Evolutionary conservation across 129 eudicot genomes (phyloP), one percentile per base, ranked within the genome.

Genomic region (Erigeron canadensis): DNA sequence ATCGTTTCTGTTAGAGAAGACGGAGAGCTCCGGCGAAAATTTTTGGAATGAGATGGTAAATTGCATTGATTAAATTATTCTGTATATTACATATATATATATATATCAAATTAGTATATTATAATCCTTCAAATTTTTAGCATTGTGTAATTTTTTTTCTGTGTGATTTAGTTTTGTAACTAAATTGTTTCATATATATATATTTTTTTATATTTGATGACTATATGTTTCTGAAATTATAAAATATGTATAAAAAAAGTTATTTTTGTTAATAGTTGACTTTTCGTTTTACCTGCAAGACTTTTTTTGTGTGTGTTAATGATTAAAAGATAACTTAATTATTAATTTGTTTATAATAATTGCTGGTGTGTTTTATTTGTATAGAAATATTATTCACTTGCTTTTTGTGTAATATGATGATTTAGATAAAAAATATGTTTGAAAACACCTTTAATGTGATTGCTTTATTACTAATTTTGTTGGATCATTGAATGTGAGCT

Each of bases 41-140:
- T 56, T 59, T 42, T 75, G 89, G 77, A 75, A 89, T 88, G 94
- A 86, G 82, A 88, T 91, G 96, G 96, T 88, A 74, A 21, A 71
- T 77, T 59, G 37, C 69, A 15, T 6, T 21, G 0, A 22, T 16
- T 47, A 10, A 10, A 10, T 47, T 47, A 0, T 47, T 47, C 3
- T 47, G 53, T 5, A 10, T 10, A 10, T 7, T 47, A 10, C 15
- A 10, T 47, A 47, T 47, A 47, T 10, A 47, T 0, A 54, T 18
- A 54, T 15, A 54, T 54, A 17, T 5, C 17, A 15, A 16, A 5
- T 16, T 54, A 22, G 55, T 67, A 51, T 51, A 39, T 28, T 8
- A n/a, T n/a, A n/a, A n/a, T n/a, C 70, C 46, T 40, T 54, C 34
- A 28, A 70, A 84, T 80, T 75, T 71, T 40, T 75, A 55, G 77